Conservation (phyloP, 176 grass and related monocot genomes). For the Carex cristatella region DNA sequence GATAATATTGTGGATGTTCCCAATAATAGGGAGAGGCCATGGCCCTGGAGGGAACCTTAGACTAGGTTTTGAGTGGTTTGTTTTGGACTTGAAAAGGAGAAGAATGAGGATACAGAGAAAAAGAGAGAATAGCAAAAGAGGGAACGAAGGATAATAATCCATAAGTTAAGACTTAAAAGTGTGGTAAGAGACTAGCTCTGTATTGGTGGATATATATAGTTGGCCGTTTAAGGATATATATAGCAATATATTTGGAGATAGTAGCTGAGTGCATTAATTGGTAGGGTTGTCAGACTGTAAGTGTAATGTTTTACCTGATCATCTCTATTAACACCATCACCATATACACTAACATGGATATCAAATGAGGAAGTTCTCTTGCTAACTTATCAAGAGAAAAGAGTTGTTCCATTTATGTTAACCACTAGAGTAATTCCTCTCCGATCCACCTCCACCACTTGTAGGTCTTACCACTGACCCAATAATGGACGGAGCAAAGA, state of each 20-base stretch:
- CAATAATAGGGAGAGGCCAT: constrained; percentile 27
- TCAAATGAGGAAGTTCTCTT: background rate
- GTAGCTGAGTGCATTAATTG: too few species aligned
- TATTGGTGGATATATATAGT: background rate
- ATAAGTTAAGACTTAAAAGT: background rate
- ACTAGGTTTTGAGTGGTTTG: background rate
- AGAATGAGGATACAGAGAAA: constrained; percentile 3
- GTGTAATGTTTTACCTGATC: too few species aligned
- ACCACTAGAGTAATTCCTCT: background rate
- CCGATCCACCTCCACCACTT: too few species aligned
- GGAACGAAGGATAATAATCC: background rate
- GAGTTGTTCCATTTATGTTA: background rate
- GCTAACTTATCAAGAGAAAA: background rate
- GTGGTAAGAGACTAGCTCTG: background rate
- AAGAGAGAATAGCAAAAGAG: constrained; percentile 4
- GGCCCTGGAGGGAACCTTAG: constrained; percentile 28
- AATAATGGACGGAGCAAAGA: too few species aligned
- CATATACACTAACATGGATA: too few species aligned
- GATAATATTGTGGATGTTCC: constrained; percentile 31
- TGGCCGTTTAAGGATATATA: too few species aligned
- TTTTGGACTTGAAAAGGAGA: background rate
- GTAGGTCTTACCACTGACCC: too few species aligned
- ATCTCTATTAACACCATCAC: too few species aligned
- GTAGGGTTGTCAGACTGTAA: too few species aligned
- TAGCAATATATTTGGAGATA: too few species aligned